Evolutionary conservation across 345 rosid genomes (phyloP).

Genomic region (Microcos paniculata): DNA sequence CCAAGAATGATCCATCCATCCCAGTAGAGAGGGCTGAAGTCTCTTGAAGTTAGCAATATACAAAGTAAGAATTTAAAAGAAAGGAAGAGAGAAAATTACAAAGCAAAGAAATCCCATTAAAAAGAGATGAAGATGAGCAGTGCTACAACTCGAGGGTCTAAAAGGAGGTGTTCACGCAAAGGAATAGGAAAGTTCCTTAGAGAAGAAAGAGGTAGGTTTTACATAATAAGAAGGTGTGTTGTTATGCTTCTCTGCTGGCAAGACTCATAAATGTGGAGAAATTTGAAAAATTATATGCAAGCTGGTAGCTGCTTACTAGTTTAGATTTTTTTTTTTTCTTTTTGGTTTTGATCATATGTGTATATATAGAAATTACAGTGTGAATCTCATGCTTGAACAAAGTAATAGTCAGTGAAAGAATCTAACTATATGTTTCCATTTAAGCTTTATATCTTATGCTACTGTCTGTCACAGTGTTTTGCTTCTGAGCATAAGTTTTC

Average conservation of each 20-base stretch:
- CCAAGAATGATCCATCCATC: conserved; percentile 4
- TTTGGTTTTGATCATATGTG: background rate
- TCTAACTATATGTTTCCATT: no score
- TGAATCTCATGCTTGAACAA: background rate
- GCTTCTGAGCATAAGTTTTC: no score
- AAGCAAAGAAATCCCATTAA: background rate
- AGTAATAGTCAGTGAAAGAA: no score
- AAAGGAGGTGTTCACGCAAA: conserved; percentile 41
- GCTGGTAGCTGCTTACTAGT: background rate
- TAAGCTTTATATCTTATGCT: background rate
- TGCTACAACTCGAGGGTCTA: conserved; percentile 26
- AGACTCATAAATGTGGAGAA: conserved; percentile 24
- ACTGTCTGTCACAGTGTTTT: background rate
- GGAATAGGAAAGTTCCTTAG: conserved; percentile 40
- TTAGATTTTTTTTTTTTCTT: background rate
- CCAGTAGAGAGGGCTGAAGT: background rate
- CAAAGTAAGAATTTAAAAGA: background rate
- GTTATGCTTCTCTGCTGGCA: conserved; percentile 60
- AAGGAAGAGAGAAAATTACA: no score
- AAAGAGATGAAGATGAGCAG: conserved; percentile 29
- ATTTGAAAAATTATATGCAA: background rate
- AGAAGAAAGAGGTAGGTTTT: conserved; percentile 53
- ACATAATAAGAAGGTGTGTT: conserved; percentile 54
- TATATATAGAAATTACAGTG: background rate
- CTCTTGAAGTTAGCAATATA: conserved; percentile 16